Base-by-base conservation (phyloP, 495 filamentous ascomycete genomes). In the Penicillium chermesinum region DNA sequence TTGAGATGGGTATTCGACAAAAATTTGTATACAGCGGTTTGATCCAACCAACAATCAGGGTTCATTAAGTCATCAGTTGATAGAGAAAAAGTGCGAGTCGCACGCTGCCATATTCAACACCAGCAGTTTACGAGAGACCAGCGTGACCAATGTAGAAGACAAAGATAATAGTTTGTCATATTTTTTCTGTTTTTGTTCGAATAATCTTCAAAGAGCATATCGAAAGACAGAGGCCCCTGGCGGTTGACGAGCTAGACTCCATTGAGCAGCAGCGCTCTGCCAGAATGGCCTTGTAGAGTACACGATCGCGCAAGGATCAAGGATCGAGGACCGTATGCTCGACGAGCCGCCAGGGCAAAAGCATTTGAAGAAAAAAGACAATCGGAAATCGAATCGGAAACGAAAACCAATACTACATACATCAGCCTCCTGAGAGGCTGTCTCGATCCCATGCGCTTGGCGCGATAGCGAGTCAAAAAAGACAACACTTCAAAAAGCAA, bases 91-190 rank as follows among this genome's bases (percentile, higher is more conserved):
- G n/a, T n/a, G n/a, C n/a, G n/a, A n/a, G n/a, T n/a, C n/a, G n/a
- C n/a, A n/a, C n/a, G n/a, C n/a, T n/a, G n/a, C n/a, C n/a, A n/a
- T n/a, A n/a, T n/a, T n/a, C n/a, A n/a, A n/a, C n/a, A n/a, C n/a
- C n/a, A n/a, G n/a, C n/a, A n/a, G 25, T 30, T 30, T 30, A 30
- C 25, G 25, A 30, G 25, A n/a, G n/a, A n/a, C n/a, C n/a, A n/a
- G n/a, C n/a, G n/a, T n/a, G 19, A 30, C 2, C 37, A 18, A 9
- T 30, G 17, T 22, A 27, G 4, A 37, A 13, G 55, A 54, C 55
- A 58, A 61, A 58, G 52, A 55, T 35, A 55, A 53, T 61, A 61
- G 48, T 58, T 61, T 61, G 58, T 44, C 58, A 40, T 27, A 32
- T 42, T 39, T 38, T 38, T 18, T 22, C 17, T 22, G 22, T 46